Conservation (phyloP, 495 filamentous ascomycete species). For the Xylaria bambusicola region DNA sequence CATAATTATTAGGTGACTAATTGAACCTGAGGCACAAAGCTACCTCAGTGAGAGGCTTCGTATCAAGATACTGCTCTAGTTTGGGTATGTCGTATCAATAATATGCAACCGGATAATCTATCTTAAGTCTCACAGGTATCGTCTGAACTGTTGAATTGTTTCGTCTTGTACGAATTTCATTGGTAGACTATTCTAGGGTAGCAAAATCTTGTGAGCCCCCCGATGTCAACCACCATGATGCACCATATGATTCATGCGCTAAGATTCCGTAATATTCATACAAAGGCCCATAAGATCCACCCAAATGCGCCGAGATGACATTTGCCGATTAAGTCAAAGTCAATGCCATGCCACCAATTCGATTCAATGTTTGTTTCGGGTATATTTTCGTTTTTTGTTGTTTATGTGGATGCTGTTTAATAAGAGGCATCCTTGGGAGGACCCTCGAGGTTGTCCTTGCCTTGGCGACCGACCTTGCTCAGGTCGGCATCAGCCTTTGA, state of each 20-base stretch:
- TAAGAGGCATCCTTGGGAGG: conserved; percentile 53
- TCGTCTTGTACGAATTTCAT: too few relatives aligned
- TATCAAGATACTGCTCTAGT: too few relatives aligned
- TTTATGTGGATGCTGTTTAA: conserved; percentile 17
- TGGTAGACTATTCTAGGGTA: neutral
- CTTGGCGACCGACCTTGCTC: conserved; percentile 56
- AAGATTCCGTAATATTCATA: conserved; percentile 1
- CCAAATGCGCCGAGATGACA: conserved; percentile 3
- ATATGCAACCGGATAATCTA: too few relatives aligned
- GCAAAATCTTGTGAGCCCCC: neutral
- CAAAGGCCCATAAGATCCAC: neutral
- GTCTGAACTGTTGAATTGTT: too few relatives aligned
- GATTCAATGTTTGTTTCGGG: neutral
- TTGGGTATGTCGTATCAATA: too few relatives aligned
- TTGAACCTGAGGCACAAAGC: neutral
- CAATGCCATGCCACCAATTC: neutral
- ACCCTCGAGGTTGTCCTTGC: conserved; percentile 51
- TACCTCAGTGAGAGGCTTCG: too few relatives aligned
- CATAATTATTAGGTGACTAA: neutral
- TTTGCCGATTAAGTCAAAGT: neutral
- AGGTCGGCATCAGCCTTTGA: conserved; percentile 54
- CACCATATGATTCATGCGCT: conserved; percentile 1
- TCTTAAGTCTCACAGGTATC: too few relatives aligned
- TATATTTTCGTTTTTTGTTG: neutral
- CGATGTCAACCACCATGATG: neutral